Evolutionary conservation across 2,329 filamentous ascomycete genomes (phyloP), one percentile per base, ranked within the genome.

Genomic region (Emergomyces pasteurianus): DNA sequence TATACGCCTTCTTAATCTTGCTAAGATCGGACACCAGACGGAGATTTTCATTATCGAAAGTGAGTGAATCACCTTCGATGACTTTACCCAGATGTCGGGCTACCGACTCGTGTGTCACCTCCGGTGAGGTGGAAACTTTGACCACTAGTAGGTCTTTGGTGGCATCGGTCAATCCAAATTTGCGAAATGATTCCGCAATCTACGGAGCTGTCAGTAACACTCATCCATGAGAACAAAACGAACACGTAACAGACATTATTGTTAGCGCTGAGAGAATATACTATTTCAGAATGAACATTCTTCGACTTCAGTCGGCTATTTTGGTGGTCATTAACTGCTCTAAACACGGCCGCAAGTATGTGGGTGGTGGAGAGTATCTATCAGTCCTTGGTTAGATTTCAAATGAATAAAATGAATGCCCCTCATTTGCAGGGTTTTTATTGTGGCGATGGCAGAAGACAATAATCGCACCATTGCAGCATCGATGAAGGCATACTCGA

Each of bases 401-500:
- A 16, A 18, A 23, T 0, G n/a, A 23, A 47, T 1, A 23, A 26
- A 26, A 28, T 6, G 46, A 18, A 38, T 31, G 12, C 36, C 40
- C 36, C 38, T 31, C 54, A 1, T 3, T 16, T 57, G 54, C 54
- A 34, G 53, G 28, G 36, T 10, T n/a, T 10, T 28, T 5, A 49
- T 23, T 31, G 18, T 18, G 8, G 43, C 16, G 31, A 40, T 49
- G 2, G 31, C 64, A 75, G 40, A 14, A 8, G n/a, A n/a, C 18
- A 28, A 54, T 38, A 38, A 36, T 23, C 81, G 63, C 80, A 92
- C 87, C 72, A 89, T 83, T 53, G 83, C 85, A 23, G 91, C 91
- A 75, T 99, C 92, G 54, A 99, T 83, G 66, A 99, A 88, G 40
- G 92, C 91, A 79, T 97, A 97, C 74, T 97, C 91, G 68, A 92